Base-by-base conservation (phyloP, 192 early-diverging fungal genomes). In the Powellomyces hirtus region DNA sequence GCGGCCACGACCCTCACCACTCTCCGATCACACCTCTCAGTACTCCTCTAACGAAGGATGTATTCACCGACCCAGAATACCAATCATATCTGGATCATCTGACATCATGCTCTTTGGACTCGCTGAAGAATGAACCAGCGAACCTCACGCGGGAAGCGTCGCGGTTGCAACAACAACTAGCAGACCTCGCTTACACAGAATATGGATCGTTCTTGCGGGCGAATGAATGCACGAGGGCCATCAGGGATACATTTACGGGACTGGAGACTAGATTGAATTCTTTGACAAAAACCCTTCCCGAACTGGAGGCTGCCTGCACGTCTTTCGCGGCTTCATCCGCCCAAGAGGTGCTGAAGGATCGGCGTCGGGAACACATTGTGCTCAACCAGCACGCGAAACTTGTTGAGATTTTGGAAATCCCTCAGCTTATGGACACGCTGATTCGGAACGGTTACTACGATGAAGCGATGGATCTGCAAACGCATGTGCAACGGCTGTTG, bases 381-480 rank as follows among this genome's bases (percentile, higher is more conserved):
- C 59, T 71, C 27, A 50, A 49, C 38, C 69, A 79, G 38, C 75
- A 76, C 30, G 49, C 66, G 45, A 62, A 83, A 30, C 53, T 93
- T 50, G 45, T 90, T 14, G 88, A 91, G 38, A 72, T 94, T 10
- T 64, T 94, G 2, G 90, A 90, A 64, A 91, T 93, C 20, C 92
- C 92, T 2, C 78, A 87, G 33, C 73, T 94, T 42, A 84, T 93
- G 81, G 90, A 94, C 53, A 90, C 88, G 0, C 89, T 91, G 71
- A 86, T 93, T 35, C 78, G 87, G 50, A 89, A 90, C 58, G 91
- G 89, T 0, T 88, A 90, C 59, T 93, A 93, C 60, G 87, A 89
- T 33, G 92, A 94, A 51, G 92, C 91, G 0, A 86, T 94, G 75
- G 92, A 94, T 51, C 64, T 94, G 30, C 79, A 87, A 14, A 68